phyloP scores from a whole-genome alignment of 1,284 basidiomycete species.

The Cutaneotrichosporon dermatis region DNA sequence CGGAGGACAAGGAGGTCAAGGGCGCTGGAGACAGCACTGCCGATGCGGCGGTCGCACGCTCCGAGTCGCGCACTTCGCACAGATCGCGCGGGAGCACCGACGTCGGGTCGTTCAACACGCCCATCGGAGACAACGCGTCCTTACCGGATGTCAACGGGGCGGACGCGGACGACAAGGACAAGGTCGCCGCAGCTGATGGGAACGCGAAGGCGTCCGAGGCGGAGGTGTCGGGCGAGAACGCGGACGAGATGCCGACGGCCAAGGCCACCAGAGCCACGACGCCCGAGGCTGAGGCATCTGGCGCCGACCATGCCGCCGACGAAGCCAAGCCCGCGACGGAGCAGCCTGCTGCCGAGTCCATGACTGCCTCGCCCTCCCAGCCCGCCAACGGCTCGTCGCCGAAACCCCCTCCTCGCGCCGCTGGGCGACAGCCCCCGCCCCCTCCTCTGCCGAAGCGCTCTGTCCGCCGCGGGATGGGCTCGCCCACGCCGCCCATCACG shows the following conservation, averaged over 20 bases:
- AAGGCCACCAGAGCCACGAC: neutral
- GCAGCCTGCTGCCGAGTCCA: neutral
- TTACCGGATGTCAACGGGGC: slow-evolving; percentile 1
- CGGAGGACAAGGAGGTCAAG: neutral
- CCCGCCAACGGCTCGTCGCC: neutral
- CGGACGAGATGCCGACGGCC: neutral
- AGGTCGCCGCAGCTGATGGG: neutral
- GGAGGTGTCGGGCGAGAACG: neutral
- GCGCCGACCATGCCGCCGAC: slow-evolving; percentile 12
- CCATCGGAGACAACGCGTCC: slow-evolving; percentile 7
- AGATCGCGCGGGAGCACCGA: neutral
- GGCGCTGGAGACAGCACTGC: neutral
- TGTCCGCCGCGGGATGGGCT: slow-evolving; percentile 17
- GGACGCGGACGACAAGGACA: neutral
- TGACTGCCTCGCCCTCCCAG: neutral
- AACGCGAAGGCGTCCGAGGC: neutral
- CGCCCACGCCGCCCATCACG: slow-evolving; percentile 5
- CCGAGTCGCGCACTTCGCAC: slow-evolving; percentile 5
- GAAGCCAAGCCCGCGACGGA: slow-evolving; percentile 5
- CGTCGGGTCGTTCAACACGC: slow-evolving; percentile 10
- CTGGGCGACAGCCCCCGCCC: slow-evolving; percentile 15
- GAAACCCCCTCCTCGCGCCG: neutral
- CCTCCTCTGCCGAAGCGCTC: slow-evolving; percentile 35
- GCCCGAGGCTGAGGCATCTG: slow-evolving; percentile 2
- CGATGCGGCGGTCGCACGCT: neutral